These are phyloP conservation scores for Diaporthe vexans DNA, from an alignment of 2,329 filamentous ascomycete species.

Conservation along the genomic window DNA sequence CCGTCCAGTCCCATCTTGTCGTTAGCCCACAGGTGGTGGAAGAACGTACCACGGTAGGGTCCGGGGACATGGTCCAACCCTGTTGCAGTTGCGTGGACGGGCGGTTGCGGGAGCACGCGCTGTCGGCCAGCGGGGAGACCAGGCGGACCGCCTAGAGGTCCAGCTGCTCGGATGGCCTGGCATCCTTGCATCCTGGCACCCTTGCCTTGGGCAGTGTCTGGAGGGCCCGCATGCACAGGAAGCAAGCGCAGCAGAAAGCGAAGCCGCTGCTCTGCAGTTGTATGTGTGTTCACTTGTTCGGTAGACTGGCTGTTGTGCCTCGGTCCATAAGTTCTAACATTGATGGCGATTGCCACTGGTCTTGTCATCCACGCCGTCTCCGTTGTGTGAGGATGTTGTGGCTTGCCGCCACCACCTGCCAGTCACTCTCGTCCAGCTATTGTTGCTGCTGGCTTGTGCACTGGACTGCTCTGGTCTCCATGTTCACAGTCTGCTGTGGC, in stretches of 20 bases:
- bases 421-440: not conserved
- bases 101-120: conserved; percentile 37
- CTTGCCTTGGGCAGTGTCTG: not conserved
- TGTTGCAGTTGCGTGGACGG: conserved; percentile 18
- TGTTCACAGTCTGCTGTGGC: conserved; percentile 5
- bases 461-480: not conserved
- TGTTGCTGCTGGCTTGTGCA: not conserved
- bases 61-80: conserved; percentile 22
- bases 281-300: not conserved
- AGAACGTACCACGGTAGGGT: conserved; percentile 23
- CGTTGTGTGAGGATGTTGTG: not conserved
- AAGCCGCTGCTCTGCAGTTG: conserved; percentile 20
- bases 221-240: not conserved
- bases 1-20: not conserved
- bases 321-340: not conserved
- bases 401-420: not conserved
- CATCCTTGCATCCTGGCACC: not conserved
- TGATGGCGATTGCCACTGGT: conserved; percentile 8
- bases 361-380: not conserved
- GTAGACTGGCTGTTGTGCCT: not conserved
- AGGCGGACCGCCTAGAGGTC: conserved; percentile 25
- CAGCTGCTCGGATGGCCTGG: conserved; percentile 19
- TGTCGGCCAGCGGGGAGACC: conserved; percentile 29
- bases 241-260: conserved; percentile 13
- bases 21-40: conserved; percentile 10